Evolutionary conservation across 345 rosid species (phyloP).

Genomic region (Syzygium aromaticum): DNA sequence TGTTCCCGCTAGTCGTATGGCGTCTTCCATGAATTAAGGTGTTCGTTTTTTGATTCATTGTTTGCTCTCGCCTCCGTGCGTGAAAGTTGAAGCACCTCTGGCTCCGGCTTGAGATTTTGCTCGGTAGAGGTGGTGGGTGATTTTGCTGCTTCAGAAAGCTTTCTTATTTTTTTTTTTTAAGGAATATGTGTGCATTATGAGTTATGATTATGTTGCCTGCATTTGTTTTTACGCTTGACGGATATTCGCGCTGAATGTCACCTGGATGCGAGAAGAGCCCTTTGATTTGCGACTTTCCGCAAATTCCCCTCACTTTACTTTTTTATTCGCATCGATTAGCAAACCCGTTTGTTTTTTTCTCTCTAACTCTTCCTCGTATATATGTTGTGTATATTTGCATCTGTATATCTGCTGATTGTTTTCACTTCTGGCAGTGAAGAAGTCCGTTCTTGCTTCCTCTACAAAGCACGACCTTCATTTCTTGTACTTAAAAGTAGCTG

Average conservation of each 20-base stretch:
- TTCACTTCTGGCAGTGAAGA: constrained; percentile 12
- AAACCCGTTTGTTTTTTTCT: background rate
- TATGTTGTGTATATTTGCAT: background rate
- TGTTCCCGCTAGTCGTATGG: background rate
- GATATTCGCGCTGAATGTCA: background rate
- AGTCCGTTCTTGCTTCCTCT: background rate
- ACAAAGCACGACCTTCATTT: background rate
- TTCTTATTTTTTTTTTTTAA: background rate
- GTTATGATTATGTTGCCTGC: background rate
- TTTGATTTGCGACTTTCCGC: background rate
- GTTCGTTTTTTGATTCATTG: background rate
- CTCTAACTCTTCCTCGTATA: background rate
- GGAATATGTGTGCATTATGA: background rate
- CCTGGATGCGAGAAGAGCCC: background rate
- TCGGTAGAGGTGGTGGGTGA: background rate
- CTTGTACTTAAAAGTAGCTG: background rate
- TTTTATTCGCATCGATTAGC: background rate
- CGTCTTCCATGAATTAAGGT: background rate
- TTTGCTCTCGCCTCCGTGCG: too few relatives aligned
- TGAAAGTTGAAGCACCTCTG: too few relatives aligned
- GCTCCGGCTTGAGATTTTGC: too few relatives aligned
- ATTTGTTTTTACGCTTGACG: background rate
- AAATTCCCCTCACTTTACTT: background rate
- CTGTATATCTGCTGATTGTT: background rate
- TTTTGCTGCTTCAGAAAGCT: background rate